Evolutionary conservation across 106 monocot species (phyloP), one percentile per base, ranked within the genome.

Genomic region (Apostasia shenzhenica): DNA sequence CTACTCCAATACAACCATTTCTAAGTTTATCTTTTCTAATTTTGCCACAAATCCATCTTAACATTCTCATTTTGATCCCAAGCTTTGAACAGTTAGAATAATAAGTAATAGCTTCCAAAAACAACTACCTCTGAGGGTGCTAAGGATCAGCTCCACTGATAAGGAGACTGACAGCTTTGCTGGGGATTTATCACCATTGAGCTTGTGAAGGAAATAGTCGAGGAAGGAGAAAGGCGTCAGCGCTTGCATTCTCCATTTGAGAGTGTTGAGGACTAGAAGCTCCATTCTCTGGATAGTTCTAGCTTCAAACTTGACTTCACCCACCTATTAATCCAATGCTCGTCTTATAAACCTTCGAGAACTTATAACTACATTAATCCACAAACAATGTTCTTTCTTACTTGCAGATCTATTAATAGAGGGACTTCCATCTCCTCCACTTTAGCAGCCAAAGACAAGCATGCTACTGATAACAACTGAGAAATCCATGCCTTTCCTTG

Each of bases 201-300:
- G 78, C 62, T 84, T 77, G 72, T 83, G 66, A 59, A 97, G 84
- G 68, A 92, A 97, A 77, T 84, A 92, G 57, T 97, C 97, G 45
- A 92, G 73, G 71, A 82, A 97, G 6, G 97, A 86, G 70, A 92
- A 97, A 4, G 97, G 92, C 7, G 97, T 97, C 47, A 92, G 89
- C 10, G 92, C 82, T 57, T 87, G 89, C 91, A 92, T 89, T 75
- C 92, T 92, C 88, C 92, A 97, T 59, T 89, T 80, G 56, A 97
- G 86, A 3, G 86, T 92, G 86, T 87, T 89, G 4, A 97, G 79
- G 52, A 97, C 86, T 38, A 89, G 74, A 59, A 92, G 89, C 81
- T 97, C 97, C 97, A 97, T 97, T 78, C 92, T 92, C 73, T 92
- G 86, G 63, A 97, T 92, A 43, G 86, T 89, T 62, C 74, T 89